Base-by-base conservation (phyloP, 1,284 basidiomycete species). In the Ganoderma sinense region DNA sequence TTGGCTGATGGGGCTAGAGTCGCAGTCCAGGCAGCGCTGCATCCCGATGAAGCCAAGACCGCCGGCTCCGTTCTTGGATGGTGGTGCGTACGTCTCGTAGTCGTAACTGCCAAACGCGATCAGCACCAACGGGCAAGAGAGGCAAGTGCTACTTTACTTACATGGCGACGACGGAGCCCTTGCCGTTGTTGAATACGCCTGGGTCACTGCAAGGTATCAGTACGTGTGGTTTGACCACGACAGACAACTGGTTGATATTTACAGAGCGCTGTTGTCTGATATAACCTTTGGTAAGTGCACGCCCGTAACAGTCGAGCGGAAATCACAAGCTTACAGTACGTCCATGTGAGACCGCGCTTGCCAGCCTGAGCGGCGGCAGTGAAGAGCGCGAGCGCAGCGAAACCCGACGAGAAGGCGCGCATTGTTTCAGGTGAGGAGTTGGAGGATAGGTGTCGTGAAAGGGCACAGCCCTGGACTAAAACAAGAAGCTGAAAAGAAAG, bases 11-110 rank as follows among this genome's bases (percentile, higher is more conserved):
- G 59, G 59, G 59, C 59, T 61, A 13, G 59, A 61, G 40, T 61
- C 59, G 40, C 59, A 61, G 40, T 61, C 59, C 14, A 61, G 11
- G 23, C 59, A 61, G 59, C 59, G 59, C 40, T 61, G 59, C 59
- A 61, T 61, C 39, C 59, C 59, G 23, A 61, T 61, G 59, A 61
- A 61, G 23, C 36, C 59, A 41, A 61, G 59, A 13, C 59, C 59
- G 16, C 59, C 59, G 26, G 36, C 39, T 20, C 59, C 59, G 23
- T 61, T 61, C 59, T 26, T 61, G 7, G 59, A 61, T 26, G 39
- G 36, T 2, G 59, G 59, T 8, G 59, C 59, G 16, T 43, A 61
- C 13, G 59, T 61, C 59, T 61, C 59, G 40, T 61, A 61, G 40
- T 61, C 59, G 23, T 61, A 61, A 23, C 59, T 61, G 18, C 8